Evolutionary conservation across 2,329 filamentous ascomycete species (phyloP), one percentile per base, ranked within the genome.

Genomic region (Venturiaceae sp.): DNA sequence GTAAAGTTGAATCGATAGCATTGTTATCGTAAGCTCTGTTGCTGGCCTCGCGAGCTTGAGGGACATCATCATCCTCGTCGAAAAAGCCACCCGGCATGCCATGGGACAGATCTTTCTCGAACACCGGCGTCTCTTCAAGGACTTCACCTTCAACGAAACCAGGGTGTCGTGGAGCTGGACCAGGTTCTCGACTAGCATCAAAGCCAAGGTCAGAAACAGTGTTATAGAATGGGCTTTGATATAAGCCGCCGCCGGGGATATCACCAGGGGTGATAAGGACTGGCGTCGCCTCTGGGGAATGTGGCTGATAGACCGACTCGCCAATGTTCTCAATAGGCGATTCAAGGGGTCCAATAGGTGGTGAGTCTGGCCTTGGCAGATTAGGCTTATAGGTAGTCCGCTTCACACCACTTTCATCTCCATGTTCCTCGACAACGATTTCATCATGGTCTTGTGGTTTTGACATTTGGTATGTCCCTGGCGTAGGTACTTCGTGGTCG

Each of bases 51-150:
- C 5, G n/a, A 32, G 41, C 23, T 37, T 34, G 21, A 13, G 58
- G 16, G 6, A 68, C 61, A 16, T 60, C 59, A 39, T 64, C 65
- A 44, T 66, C 67, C 56, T 70, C 63, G 9, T 72, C 63, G 28
- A 65, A 66, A 39, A 73, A 71, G 7, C 68, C 70, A 47, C 86
- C 86, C 26, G 86, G 84, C 69, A 86, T 81, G 59, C 11, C 30
- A 19, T 47, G 19, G n/a, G 44, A 44, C n/a, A 81, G 77, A 46
- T 76, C 67, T 21, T 66, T 64, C 55, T 73, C 62, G 8, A 57
- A 66, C 14, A 81, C 80, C 64, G 85, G 84, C 3, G 83, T 80
- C 3, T 85, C 84, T 19, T 75, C 74, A 57, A 64, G 62, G 61
- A 64, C 52, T 63, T 71, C 64, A 58, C 63, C 64, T 60, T 69